phyloP scores from a whole-genome alignment of 257 asterid genomes.

The Leonotis leonurus region DNA sequence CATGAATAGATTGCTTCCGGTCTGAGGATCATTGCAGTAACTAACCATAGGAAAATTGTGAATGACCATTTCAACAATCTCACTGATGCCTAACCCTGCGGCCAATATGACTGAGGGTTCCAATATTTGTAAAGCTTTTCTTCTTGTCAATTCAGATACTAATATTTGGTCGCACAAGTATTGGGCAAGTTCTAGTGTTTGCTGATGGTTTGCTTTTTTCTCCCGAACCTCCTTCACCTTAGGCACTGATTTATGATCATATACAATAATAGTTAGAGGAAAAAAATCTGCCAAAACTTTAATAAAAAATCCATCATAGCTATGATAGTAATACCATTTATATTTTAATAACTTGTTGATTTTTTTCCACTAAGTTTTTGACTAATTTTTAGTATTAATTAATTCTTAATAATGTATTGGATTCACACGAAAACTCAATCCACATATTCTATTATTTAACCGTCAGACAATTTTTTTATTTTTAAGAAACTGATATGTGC shows the following conservation, averaged over 20 bases:
- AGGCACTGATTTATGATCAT: neutral
- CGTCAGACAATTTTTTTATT: too few relatives aligned
- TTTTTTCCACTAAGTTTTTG: too few relatives aligned
- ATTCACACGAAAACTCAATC: too few relatives aligned
- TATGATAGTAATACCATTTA: too few relatives aligned
- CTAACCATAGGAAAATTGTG: neutral
- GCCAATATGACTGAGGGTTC: neutral
- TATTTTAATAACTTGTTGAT: too few relatives aligned
- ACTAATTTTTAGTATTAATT: too few relatives aligned
- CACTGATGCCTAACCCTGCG: neutral
- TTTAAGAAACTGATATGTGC: too few relatives aligned
- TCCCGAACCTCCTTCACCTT: neutral
- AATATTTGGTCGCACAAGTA: neutral
- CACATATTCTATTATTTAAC: too few relatives aligned
- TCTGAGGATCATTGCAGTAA: neutral
- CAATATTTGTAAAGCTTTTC: neutral
- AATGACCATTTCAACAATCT: conserved; percentile 12
- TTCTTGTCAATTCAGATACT: neutral
- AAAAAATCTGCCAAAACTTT: neutral
- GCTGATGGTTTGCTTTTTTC: neutral
- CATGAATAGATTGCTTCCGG: neutral
- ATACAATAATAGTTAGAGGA: neutral
- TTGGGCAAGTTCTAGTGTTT: neutral
- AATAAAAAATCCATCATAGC: too few relatives aligned
- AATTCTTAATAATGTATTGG: too few relatives aligned